A percentile compares a stretch with the other conserved stretches of the same genome.
phyloP scores from a whole-genome alignment of 2,329 filamentous ascomycete species.

The Ophiobolus disseminans region DNA sequence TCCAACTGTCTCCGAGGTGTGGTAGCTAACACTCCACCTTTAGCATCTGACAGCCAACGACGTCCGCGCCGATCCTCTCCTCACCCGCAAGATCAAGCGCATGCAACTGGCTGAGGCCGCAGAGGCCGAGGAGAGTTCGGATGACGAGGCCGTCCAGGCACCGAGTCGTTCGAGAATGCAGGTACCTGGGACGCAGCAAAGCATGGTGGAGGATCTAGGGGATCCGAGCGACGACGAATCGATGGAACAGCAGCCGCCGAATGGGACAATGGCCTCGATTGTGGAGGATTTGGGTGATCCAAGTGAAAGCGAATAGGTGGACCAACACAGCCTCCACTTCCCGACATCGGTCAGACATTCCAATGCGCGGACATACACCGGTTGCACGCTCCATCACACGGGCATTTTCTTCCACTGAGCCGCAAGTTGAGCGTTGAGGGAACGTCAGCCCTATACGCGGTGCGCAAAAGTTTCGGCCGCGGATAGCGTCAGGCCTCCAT shows the following conservation, averaged over 20 bases:
- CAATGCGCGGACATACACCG: slow-evolving; percentile 3
- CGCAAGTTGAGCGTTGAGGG: slow-evolving; percentile 5
- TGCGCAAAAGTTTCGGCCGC: slow-evolving; percentile 24
- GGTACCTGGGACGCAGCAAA: slow-evolving; percentile 17
- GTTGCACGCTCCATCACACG: slow-evolving; percentile 1
- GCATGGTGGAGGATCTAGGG: slow-evolving; percentile 29
- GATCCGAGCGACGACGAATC: slow-evolving; percentile 24
- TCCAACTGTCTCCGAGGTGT: neutral
- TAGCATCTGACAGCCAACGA: slow-evolving; percentile 42
- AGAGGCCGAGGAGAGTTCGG: slow-evolving; percentile 34
- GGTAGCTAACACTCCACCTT: slow-evolving; percentile 5
- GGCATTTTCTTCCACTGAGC: neutral
- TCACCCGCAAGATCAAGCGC: slow-evolving; percentile 48
- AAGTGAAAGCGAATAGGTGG: slow-evolving; percentile 10
- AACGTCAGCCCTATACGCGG: neutral
- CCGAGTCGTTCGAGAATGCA: slow-evolving; percentile 9
- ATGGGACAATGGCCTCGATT: slow-evolving; percentile 16
- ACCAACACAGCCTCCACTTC: neutral
- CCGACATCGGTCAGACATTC: neutral
- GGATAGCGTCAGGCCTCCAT: slow-evolving; percentile 13
- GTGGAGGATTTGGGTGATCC: slow-evolving; percentile 6
- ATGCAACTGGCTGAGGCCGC: slow-evolving; percentile 39
- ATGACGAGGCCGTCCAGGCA: slow-evolving; percentile 31
- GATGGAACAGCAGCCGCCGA: neutral
- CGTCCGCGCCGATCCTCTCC: slow-evolving; percentile 38